These are phyloP conservation scores for Aspergillus fumigatus DNA, from an alignment of 2,329 filamentous ascomycete genomes.

Conservation along the genomic window DNA sequence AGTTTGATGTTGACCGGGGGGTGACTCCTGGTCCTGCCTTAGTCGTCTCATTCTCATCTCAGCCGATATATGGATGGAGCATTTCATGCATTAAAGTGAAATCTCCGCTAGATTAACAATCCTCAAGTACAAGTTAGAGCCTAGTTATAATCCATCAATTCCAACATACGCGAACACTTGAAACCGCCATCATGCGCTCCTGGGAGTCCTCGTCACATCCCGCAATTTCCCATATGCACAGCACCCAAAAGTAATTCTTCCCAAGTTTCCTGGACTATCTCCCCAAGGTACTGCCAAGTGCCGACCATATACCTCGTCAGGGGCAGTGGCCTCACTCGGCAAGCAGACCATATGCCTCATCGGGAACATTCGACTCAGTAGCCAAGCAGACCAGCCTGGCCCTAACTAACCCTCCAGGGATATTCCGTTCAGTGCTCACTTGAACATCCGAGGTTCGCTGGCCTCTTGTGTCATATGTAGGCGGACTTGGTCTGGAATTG, in stretches of 20 bases:
- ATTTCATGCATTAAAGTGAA: neutral
- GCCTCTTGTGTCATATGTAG: neutral
- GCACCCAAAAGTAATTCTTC: neutral
- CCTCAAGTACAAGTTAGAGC: neutral
- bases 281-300: neutral
- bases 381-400: neutral
- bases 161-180: slow-evolving; percentile 1
- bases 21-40: neutral
- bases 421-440: too few species aligned
- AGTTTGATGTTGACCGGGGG: neutral
- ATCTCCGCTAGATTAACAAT: neutral
- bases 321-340: too few species aligned
- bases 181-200: slow-evolving; percentile 12
- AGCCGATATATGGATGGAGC: neutral
- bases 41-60: neutral
- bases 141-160: neutral
- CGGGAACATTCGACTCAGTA: too few species aligned
- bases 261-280: neutral
- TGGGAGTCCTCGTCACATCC: slow-evolving; percentile 6
- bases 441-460: neutral
- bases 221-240: neutral
- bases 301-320: neutral
- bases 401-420: neutral
- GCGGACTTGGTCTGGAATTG: neutral
- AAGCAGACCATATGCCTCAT: too few species aligned